phyloP scores from a whole-genome alignment of 2,329 filamentous ascomycete genomes.

The Gnomoniopsis sp. region DNA sequence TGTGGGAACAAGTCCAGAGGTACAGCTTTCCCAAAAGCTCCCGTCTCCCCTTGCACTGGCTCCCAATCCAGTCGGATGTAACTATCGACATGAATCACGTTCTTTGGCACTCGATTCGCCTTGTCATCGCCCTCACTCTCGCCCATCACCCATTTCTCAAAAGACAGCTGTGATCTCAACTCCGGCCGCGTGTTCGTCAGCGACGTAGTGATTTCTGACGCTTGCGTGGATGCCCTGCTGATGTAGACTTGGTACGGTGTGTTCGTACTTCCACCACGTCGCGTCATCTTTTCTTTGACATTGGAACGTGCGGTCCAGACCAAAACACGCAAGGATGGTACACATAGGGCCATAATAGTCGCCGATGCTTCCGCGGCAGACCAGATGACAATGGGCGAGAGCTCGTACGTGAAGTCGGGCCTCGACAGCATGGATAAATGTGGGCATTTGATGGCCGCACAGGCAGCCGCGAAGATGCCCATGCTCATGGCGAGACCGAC shows the following conservation, averaged over 20 bases:
- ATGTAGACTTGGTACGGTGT: not conserved
- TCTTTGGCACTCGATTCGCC: not conserved
- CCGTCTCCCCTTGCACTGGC: not conserved
- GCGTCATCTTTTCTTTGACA: not conserved
- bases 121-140: not conserved
- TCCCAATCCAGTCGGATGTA: not conserved
- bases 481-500: conserved; percentile 23
- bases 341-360: not conserved
- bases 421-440: not conserved
- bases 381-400: not conserved
- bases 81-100: not conserved
- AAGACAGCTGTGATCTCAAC: not conserved
- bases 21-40: not conserved
- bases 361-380: not conserved
- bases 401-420: not conserved
- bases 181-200: not conserved
- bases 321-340: not conserved
- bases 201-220: not conserved
- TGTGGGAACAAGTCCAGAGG: not conserved
- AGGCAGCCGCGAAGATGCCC: conserved; percentile 19
- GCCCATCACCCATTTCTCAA: not conserved
- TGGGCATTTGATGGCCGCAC: not conserved
- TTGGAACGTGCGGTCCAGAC: not conserved
- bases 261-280: not conserved
- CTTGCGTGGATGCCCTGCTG: not conserved